Evolutionary conservation across 2,329 filamentous ascomycete species (phyloP).

Genomic region (Aspergillus pseudoglaucus): DNA sequence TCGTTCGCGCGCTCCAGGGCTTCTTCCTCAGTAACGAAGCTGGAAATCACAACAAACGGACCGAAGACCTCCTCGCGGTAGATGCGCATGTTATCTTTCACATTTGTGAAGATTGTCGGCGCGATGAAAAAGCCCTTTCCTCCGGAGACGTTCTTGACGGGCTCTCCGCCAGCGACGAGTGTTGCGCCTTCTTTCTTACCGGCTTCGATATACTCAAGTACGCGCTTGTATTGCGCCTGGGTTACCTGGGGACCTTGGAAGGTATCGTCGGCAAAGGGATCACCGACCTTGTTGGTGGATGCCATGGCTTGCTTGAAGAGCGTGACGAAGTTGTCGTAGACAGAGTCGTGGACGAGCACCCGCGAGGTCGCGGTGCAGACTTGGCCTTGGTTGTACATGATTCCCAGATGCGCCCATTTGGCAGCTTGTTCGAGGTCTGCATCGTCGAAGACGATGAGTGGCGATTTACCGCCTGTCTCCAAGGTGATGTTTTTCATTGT

Average conservation of each 20-base stretch:
- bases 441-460: conserved; percentile 58
- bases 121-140: conserved; percentile 61
- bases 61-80: conserved; percentile 59
- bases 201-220: conserved; percentile 62
- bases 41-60: conserved; percentile 53
- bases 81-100: conserved; percentile 53
- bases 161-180: conserved; percentile 57
- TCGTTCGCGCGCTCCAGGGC: conserved; percentile 54
- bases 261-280: conserved; percentile 30
- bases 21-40: conserved; percentile 55
- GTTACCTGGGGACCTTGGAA: conserved; percentile 33
- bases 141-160: conserved; percentile 46
- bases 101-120: conserved; percentile 54
- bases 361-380: conserved; percentile 31
- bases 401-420: conserved; percentile 58
- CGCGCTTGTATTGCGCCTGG: conserved; percentile 38
- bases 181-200: conserved; percentile 67
- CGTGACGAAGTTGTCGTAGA: conserved; percentile 27
- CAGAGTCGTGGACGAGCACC: conserved; percentile 53
- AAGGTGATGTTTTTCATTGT: conserved; percentile 32
- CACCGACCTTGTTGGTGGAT: conserved; percentile 29
- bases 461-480: conserved; percentile 57
- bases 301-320: conserved; percentile 27
- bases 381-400: conserved; percentile 39
- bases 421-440: conserved; percentile 63